Evolutionary conservation across 306 rosid genomes (phyloP).

Genomic region (Sechiopsis laciniata): DNA sequence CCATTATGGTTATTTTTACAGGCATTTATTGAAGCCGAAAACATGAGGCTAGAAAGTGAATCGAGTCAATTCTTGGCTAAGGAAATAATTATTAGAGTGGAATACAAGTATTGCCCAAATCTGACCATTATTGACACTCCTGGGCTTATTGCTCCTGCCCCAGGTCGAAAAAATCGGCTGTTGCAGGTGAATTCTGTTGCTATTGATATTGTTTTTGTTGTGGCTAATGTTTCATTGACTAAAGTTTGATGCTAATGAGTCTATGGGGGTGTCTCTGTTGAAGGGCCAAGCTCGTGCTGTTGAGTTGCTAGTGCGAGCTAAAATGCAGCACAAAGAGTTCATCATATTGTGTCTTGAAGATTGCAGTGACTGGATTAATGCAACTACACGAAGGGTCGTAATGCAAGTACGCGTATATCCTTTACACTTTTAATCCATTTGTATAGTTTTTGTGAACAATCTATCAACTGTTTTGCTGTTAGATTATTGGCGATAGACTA

Average conservation of each 20-base stretch:
- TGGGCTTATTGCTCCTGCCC: conserved; percentile 91
- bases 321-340: conserved; percentile 93
- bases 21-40: conserved; percentile 86
- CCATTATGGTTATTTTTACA: too few species aligned
- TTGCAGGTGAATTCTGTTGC: conserved; percentile 41
- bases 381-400: conserved; percentile 77
- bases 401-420: conserved; percentile 57
- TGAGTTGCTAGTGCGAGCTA: conserved; percentile 72
- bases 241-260: conserved; percentile 12
- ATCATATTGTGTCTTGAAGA: conserved; percentile 90
- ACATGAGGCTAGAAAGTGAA: conserved; percentile 67
- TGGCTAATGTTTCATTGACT: background rate
- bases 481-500: background rate
- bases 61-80: conserved; percentile 67
- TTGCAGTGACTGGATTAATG: conserved; percentile 93
- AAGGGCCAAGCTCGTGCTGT: conserved; percentile 85
- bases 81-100: conserved; percentile 72
- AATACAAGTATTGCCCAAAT: conserved; percentile 84
- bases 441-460: conserved; percentile 1
- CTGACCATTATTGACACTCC: conserved; percentile 95
- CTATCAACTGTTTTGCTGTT: background rate
- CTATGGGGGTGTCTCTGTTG: conserved; percentile 1
- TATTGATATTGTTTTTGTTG: background rate
- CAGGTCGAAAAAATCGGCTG: conserved; percentile 69
- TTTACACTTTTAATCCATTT: background rate